A percentile compares a stretch with the other conserved stretches of the same genome.
Conservation (phyloP, 495 filamentous ascomycete genomes). For the Thozetella sp. region DNA sequence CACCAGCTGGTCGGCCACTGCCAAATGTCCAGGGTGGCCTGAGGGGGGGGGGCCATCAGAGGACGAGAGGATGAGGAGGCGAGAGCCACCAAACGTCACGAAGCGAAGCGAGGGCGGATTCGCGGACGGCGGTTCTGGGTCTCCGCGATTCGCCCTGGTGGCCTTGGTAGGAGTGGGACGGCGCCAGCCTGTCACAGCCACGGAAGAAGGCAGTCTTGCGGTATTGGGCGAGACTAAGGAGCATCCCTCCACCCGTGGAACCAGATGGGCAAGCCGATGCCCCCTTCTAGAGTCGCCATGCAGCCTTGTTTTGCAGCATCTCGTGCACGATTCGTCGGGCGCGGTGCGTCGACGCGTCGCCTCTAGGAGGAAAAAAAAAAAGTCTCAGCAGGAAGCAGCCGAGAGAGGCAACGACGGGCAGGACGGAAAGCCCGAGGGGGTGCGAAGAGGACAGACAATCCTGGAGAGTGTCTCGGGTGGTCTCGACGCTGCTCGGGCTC, state of each 20-base stretch:
- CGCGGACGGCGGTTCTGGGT: conserved; percentile 13
- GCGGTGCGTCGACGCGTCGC: neutral
- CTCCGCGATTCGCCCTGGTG: conserved; percentile 29
- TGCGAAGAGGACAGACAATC: no score
- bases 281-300: neutral
- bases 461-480: no score
- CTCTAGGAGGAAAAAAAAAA: neutral
- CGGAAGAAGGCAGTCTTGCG: conserved; percentile 20
- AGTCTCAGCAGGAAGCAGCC: no score
- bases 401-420: no score
- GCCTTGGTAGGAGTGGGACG: conserved; percentile 9
- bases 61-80: no score
- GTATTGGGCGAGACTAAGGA: conserved; percentile 23
- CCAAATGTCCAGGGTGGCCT: no score
- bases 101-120: no score
- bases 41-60: no score
- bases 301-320: neutral
- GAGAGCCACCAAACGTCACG: no score
- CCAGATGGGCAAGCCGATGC: conserved; percentile 6
- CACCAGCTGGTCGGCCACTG: neutral
- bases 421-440: no score
- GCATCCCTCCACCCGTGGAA: conserved; percentile 8
- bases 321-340: neutral
- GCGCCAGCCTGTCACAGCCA: conserved; percentile 22
- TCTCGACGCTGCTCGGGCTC: no score